Base-by-base conservation (phyloP, 208 protist genomes). In the Naegleria lovaniensis region DNA sequence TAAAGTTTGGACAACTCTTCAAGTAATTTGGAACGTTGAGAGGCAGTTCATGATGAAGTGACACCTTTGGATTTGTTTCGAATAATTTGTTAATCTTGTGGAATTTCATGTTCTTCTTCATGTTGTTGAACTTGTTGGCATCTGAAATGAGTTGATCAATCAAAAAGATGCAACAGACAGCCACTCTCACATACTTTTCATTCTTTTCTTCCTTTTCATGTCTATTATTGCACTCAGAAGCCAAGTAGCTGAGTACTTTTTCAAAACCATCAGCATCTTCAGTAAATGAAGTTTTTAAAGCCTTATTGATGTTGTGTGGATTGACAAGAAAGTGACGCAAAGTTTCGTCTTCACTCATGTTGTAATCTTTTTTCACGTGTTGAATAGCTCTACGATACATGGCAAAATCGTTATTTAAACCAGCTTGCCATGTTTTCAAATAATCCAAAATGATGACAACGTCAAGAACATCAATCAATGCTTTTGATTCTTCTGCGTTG, bases 351-450 rank as follows among this genome's bases (percentile, higher is more conserved):
- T 89, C 85, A 41, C 48, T 89, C 85, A 89, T 67, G 39, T 67
- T 89, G n/a, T 89, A 89, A 40, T 89, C 85, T 40, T 89, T 89
- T 89, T 67, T 89, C 0, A 89, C 85, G n/a, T 89, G 85, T 67
- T 89, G 85, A 38, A 89, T 89, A 0, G 85, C 85, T 89, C 85
- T 89, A 55, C 85, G 51, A 67, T 89, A 89, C 85, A 89, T 89
- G 16, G 48, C 19, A 40, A 89, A 89, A 40, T 89, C 85, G 51
- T 89, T 89, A 40, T 89, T 89, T 55, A 89, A 67, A 89, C 85
- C 85, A 19, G 51, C 48, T 89, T 89, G 85, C 85, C 85, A 89
- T n/a, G 85, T 89, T 40, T 89, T 89, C 29, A 89, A 40, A 67
- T 52, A 52, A 67, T 89, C 85, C 5, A 89, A 39, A 67, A 89